Evolutionary conservation across 2,329 filamentous ascomycete genomes (phyloP), one percentile per base, ranked within the genome.

Genomic region (Aspergillus caelatus): DNA sequence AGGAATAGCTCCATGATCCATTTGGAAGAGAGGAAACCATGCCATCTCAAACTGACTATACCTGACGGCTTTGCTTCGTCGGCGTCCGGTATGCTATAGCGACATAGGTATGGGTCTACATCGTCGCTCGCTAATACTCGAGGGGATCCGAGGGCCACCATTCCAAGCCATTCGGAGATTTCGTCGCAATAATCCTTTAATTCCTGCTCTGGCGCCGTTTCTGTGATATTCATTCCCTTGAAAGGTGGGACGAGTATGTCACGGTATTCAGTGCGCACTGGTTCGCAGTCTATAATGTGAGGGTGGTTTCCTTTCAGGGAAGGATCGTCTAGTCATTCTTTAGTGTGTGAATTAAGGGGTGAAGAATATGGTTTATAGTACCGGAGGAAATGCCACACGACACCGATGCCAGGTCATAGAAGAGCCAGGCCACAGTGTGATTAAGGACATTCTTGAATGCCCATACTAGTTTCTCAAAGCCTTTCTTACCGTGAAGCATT

Each of bases 401-500:
- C 11, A 61, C 71, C 34, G 57, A 56, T 12, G 69, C 67, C 23
- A 89, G 75, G 70, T 93, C 90, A 71, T 85, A 89, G 70, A 95
- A 94, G 0, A 98, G 80, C 93, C 94, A 97, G 1, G 86, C 86
- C 26, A 89, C 72, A 1, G 89, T 87, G 52, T 83, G 79, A 56
- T 85, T 86, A 26, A 97, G 82, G 26, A 92, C 92, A 66, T 93
- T 92, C 70, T 90, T 89, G 75, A 89, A 93, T 16, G 93, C 92
- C 83, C 91, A 91, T 8, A 89, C 76, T 16, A 97, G 81, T 53
- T 92, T 84, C 66, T 94, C 89, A 71, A 96, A 97, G 0, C 89
- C 90, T 67, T 91, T 93, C 75, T 93, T 95, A 4, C 93, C 93
- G 60, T 89, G 89, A 9, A 92, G 76, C 92, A 97, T 97, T 0